Evolutionary conservation across 805 yeast genomes (phyloP).

Genomic region (Ogataea methylovora): DNA sequence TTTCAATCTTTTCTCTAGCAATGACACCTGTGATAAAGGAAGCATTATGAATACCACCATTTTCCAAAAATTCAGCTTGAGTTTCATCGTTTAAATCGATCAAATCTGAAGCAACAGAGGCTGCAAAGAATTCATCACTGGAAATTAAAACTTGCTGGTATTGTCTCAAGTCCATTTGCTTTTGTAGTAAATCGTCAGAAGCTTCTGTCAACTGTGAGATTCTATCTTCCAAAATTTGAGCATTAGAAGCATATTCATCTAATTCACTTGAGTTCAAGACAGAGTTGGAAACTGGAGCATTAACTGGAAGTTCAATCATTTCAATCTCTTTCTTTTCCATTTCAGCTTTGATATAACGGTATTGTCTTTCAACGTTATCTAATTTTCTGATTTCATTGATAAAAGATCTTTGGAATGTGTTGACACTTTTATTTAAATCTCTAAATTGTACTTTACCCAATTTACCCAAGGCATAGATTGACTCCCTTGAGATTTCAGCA

Average conservation of each 20-base stretch:
- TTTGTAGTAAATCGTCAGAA: constrained; percentile 51
- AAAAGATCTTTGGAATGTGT: constrained; percentile 84
- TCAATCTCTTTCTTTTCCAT: constrained; percentile 32
- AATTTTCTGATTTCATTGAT: constrained; percentile 80
- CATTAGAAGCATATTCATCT: constrained; percentile 61
- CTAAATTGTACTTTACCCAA: constrained; percentile 82
- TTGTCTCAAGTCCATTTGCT: constrained; percentile 63
- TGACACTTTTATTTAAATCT: constrained; percentile 78
- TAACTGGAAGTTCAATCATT: constrained; percentile 14
- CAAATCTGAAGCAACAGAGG: constrained; percentile 16
- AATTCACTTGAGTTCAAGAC: constrained; percentile 35
- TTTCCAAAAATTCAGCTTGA: constrained; percentile 31
- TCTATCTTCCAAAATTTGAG: constrained; percentile 65
- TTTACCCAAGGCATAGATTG: constrained; percentile 80
- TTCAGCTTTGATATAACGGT: constrained; percentile 44
- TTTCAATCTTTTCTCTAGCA: constrained; percentile 56
- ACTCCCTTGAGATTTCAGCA: constrained; percentile 80
- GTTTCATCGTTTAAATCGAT: constrained; percentile 21
- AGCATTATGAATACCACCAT: constrained; percentile 29
- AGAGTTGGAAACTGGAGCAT: constrained; percentile 9
- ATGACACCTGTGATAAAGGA: constrained; percentile 77
- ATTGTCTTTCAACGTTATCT: constrained; percentile 86
- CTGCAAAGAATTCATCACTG: constrained; percentile 40
- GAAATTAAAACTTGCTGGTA: constrained; percentile 53
- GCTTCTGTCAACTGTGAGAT: constrained; percentile 66